Conservation (phyloP, 2,329 filamentous ascomycete species). For the Colletotrichum sp. region DNA sequence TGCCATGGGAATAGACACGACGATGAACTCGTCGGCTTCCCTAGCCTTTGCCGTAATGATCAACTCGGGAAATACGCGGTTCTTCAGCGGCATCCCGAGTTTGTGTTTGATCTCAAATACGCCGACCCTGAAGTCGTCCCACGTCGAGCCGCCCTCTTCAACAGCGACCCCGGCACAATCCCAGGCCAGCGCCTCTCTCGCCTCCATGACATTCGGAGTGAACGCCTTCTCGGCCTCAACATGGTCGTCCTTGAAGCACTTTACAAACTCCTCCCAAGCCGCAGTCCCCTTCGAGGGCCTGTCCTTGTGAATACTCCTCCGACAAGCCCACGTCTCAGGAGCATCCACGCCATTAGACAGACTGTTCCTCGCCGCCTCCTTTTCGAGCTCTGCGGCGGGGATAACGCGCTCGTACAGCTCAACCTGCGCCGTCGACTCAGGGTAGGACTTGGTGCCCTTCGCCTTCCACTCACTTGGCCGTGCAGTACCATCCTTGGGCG, state of each 20-base stretch:
- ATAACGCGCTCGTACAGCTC: constrained; percentile 59
- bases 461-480: constrained; percentile 53
- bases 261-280: constrained; percentile 67
- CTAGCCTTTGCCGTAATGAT: constrained; percentile 59
- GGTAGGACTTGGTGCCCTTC: constrained; percentile 53
- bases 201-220: constrained; percentile 40
- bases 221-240: constrained; percentile 45
- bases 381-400: constrained; percentile 45
- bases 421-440: constrained; percentile 55
- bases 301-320: constrained; percentile 67
- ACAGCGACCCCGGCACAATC: constrained; percentile 46
- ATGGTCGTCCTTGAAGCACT: constrained; percentile 58
- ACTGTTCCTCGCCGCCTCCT: constrained; percentile 38
- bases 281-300: constrained; percentile 57
- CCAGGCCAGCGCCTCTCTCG: constrained; percentile 47
- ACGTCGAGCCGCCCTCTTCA: constrained; percentile 41
- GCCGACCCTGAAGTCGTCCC: constrained; percentile 52
- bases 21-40: constrained; percentile 52
- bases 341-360: constrained; percentile 25
- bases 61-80: constrained; percentile 71
- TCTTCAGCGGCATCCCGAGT: constrained; percentile 58
- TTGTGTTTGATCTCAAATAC: constrained; percentile 72
- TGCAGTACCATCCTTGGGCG: constrained; percentile 40
- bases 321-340: constrained; percentile 67
- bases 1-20: constrained; percentile 61